These are phyloP conservation scores for Solanum ahanhuiri DNA, from an alignment of 257 asterid species.

Conservation along the genomic window DNA sequence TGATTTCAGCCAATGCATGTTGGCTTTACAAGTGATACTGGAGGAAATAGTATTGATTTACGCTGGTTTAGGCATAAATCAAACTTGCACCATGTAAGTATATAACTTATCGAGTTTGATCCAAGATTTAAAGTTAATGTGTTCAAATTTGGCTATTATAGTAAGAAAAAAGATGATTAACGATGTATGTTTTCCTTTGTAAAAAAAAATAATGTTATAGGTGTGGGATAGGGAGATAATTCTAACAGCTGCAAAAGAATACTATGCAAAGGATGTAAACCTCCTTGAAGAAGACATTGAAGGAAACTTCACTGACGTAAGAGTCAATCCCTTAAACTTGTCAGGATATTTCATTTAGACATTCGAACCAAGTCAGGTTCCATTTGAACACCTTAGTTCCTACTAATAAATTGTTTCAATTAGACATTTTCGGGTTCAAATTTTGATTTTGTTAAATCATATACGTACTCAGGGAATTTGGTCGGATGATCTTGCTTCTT, in stretches of 20 bases:
- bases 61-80: constrained; percentile 95
- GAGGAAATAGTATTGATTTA: constrained; percentile 76
- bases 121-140: background rate
- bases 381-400: background rate
- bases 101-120: background rate
- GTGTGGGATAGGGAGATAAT: constrained; percentile 97
- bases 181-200: background rate
- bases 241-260: constrained; percentile 78
- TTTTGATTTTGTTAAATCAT: background rate
- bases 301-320: constrained; percentile 65
- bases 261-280: constrained; percentile 57
- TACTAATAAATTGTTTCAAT: too few relatives aligned
- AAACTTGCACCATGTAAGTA: constrained; percentile 82
- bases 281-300: constrained; percentile 55
- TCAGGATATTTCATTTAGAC: background rate
- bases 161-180: background rate
- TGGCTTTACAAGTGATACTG: constrained; percentile 77
- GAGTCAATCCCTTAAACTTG: background rate
- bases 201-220: constrained; percentile 9
- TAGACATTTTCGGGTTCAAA: background rate
- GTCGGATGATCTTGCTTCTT: constrained; percentile 57
- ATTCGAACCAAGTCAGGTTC: background rate
- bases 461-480: constrained; percentile 50
- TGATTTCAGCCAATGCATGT: constrained; percentile 78
- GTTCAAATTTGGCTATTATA: background rate